These are phyloP conservation scores for Inosperma sp. DNA, from an alignment of 768 basidiomycete genomes.

Conservation along the genomic window DNA sequence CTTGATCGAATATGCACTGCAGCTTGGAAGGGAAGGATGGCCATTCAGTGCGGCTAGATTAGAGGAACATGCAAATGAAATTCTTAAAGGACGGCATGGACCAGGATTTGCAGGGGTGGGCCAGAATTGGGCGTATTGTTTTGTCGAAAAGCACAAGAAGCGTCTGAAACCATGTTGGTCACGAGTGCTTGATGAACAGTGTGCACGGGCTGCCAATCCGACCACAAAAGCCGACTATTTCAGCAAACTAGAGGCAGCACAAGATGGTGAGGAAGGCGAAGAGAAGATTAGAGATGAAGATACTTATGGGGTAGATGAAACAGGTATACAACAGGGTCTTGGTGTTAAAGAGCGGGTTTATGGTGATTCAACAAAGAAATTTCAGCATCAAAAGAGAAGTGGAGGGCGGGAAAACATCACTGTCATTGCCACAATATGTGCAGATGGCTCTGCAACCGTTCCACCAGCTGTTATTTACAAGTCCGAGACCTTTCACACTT, in stretches of 20 bases:
- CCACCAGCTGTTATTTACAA: conserved; percentile 37
- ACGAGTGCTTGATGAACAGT: conserved; percentile 3
- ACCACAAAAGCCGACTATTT: conserved; percentile 12
- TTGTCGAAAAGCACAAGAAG: conserved; percentile 7
- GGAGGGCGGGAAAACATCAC: conserved; percentile 34
- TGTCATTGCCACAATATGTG: conserved; percentile 37
- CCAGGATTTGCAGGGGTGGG: conserved; percentile 7
- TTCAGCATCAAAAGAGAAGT: conserved; percentile 30
- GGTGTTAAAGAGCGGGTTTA: conserved; percentile 28
- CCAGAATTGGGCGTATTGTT: conserved; percentile 10
- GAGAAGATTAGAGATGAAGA: neutral
- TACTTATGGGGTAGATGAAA: conserved; percentile 39
- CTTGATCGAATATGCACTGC: conserved; percentile 3
- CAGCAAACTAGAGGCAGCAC: neutral
- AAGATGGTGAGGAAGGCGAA: conserved; percentile 3
- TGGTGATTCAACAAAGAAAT: conserved; percentile 22
- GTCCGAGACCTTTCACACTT: conserved; percentile 27
- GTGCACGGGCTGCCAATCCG: conserved; percentile 12
- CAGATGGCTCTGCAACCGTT: conserved; percentile 29
- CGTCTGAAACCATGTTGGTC: conserved; percentile 9
- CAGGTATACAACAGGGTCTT: conserved; percentile 27
- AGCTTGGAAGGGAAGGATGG: conserved; percentile 1
- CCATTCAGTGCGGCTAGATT: conserved; percentile 3
- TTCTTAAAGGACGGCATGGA: conserved; percentile 2
- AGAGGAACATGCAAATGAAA: conserved; percentile 12